Evolutionary conservation across 228 moss, liverwort and hornwort species (phyloP), one percentile per base, ranked within the genome.

Genomic region (Sphagnum magellanicum): DNA sequence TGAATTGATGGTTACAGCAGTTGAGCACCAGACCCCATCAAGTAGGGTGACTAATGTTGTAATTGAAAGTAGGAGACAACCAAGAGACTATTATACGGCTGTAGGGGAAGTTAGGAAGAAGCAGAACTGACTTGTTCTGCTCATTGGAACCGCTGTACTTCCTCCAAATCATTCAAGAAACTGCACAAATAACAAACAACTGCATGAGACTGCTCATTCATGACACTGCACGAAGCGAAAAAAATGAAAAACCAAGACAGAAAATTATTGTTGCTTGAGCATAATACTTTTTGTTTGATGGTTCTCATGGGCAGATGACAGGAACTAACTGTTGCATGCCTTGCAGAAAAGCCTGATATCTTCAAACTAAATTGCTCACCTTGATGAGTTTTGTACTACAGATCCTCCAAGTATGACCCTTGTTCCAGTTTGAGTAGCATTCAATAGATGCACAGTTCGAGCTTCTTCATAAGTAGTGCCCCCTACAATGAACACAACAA

Each of bases 381-480:
- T 98, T 65, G 84, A 70, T 72, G 97, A 90, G 77, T 98, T 98
- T 66, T 88, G 87, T 64, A 98, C 91, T 65, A 89, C 76, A 16
- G 97, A 88, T 74, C 97, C 97, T 17, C 97, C 97, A 15, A 98
- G 76, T 67, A 90, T 74, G 7, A 98, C 84, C 14, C 93, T 83
- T 58, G 88, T 98, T 62, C 97, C 91, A 76, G 87, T 87, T 66
- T 91, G 90, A n/a, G 79, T 78, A 50, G 90, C 88, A 84, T 98
- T 98, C 49, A 91, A 83, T 74, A 92, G 62, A 67, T 93, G 88
- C 69, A 98, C 92, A 61, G 83, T 81, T 11, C 93, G 87, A 71
- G 97, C 91, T 77, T 98, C 97, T 81, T 93, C 97, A 68, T 93
- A 98, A 4, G 97, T 98, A 70, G 93, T 93, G 71, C 93, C 93